These are phyloP conservation scores for Fusarium ramigenum DNA, from an alignment of 2,329 filamentous ascomycete species.

Conservation along the genomic window DNA sequence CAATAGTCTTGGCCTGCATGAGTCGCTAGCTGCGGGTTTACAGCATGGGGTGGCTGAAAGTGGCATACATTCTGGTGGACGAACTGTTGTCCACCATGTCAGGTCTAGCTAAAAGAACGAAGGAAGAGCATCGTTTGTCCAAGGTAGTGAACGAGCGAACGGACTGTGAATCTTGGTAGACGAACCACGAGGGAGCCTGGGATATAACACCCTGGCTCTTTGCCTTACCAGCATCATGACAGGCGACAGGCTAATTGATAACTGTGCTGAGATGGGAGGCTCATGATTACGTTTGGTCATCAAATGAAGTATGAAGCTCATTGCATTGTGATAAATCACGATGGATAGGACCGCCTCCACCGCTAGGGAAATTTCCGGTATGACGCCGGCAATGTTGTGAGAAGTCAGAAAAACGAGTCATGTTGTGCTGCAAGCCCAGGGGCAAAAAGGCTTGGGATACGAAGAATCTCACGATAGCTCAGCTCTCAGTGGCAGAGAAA, in stretches of 20 bases:
- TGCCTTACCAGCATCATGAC: slow-evolving; percentile 3
- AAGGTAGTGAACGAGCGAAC: background rate
- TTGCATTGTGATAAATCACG: slow-evolving; percentile 8
- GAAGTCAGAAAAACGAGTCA: slow-evolving; percentile 25
- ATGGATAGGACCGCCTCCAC: slow-evolving; percentile 12
- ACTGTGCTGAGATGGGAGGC: background rate
- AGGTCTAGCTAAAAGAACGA: slow-evolving; percentile 4
- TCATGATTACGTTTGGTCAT: background rate
- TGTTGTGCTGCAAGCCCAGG: slow-evolving; percentile 11
- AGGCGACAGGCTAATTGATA: background rate
- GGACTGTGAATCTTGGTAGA: background rate
- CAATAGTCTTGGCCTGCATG: slow-evolving; percentile 29
- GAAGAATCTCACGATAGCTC: background rate
- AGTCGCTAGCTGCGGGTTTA: slow-evolving; percentile 24
- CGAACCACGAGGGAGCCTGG: slow-evolving; percentile 9
- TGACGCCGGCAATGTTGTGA: background rate
- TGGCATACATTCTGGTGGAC: background rate
- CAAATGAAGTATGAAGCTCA: background rate
- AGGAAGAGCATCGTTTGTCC: background rate
- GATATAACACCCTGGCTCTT: slow-evolving; percentile 5
- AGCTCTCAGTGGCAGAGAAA: background rate
- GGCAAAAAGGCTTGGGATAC: background rate
- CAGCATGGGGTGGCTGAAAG: slow-evolving; percentile 12
- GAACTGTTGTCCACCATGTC: slow-evolving; percentile 17
- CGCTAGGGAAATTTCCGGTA: slow-evolving; percentile 27